phyloP scores from a whole-genome alignment of 2,329 filamentous ascomycete species.

The Calonectria hongkongensis region DNA sequence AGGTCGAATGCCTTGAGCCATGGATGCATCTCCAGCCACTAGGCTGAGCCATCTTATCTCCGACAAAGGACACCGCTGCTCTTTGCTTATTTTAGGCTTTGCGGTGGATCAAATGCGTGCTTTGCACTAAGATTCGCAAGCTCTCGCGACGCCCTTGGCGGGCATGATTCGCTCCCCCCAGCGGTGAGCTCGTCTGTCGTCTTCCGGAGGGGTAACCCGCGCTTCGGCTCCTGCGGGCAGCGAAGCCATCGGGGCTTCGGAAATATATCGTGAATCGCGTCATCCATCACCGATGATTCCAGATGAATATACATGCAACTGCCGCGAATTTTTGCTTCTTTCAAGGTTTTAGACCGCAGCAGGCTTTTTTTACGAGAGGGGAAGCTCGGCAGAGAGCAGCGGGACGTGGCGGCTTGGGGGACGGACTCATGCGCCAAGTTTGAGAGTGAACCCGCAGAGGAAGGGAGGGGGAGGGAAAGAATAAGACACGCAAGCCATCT shows the following conservation, averaged over 20 bases:
- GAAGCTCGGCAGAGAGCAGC: not conserved
- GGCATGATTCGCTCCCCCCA: conserved; percentile 7
- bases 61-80: not conserved
- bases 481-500: not conserved
- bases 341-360: not conserved
- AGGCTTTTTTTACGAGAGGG: not conserved
- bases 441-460: no score
- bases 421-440: no score
- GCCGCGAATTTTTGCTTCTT: not conserved
- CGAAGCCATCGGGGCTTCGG: conserved; percentile 8
- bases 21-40: not conserved
- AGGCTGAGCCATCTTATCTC: not conserved
- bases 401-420: not conserved
- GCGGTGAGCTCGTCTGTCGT: not conserved
- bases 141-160: not conserved
- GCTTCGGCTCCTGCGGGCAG: conserved; percentile 5
- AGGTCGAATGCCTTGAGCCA: not conserved
- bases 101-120: conserved; percentile 14
- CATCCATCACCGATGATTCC: conserved; percentile 13
- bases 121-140: conserved; percentile 14
- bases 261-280: conserved; percentile 21
- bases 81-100: conserved; percentile 16
- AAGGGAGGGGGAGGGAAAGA: not conserved
- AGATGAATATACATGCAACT: not conserved
- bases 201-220: not conserved